These are phyloP conservation scores for Saccharomycopsis malanga DNA, from an alignment of 805 yeast species.

Conservation along the genomic window DNA sequence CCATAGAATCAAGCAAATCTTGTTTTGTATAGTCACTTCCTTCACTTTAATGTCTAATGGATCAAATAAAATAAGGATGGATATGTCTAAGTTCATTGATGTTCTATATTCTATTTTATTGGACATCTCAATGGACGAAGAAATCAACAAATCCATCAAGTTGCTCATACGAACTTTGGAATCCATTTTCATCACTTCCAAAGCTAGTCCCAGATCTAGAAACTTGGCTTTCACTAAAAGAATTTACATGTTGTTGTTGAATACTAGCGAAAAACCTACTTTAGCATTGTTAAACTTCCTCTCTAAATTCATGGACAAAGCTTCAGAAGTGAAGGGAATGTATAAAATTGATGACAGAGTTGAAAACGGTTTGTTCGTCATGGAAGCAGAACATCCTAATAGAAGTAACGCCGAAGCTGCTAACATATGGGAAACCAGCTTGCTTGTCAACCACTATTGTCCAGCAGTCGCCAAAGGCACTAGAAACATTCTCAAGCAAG, in stretches of 20 bases:
- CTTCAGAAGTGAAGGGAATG: constrained; percentile 64
- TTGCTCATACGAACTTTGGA: constrained; percentile 71
- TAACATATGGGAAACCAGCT: constrained; percentile 78
- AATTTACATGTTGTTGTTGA: constrained; percentile 55
- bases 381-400: constrained; percentile 59
- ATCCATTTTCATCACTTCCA: constrained; percentile 69
- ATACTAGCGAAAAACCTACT: constrained; percentile 83
- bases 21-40: constrained; percentile 83
- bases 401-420: constrained; percentile 84
- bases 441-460: constrained; percentile 76
- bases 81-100: constrained; percentile 72
- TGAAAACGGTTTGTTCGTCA: constrained; percentile 67
- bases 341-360: constrained; percentile 86
- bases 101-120: constrained; percentile 65
- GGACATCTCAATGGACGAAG: constrained; percentile 68
- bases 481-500: constrained; percentile 34
- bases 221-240: constrained; percentile 81
- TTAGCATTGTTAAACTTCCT: constrained; percentile 72
- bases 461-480: constrained; percentile 73
- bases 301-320: constrained; percentile 65
- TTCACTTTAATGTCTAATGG: constrained; percentile 79
- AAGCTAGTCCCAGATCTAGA: constrained; percentile 56
- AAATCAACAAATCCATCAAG: constrained; percentile 83
- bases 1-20: constrained; percentile 52
- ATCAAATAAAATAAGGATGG: constrained; percentile 66